phyloP scores from a whole-genome alignment of 2,329 filamentous ascomycete genomes.

The Raffaelea arxii region DNA sequence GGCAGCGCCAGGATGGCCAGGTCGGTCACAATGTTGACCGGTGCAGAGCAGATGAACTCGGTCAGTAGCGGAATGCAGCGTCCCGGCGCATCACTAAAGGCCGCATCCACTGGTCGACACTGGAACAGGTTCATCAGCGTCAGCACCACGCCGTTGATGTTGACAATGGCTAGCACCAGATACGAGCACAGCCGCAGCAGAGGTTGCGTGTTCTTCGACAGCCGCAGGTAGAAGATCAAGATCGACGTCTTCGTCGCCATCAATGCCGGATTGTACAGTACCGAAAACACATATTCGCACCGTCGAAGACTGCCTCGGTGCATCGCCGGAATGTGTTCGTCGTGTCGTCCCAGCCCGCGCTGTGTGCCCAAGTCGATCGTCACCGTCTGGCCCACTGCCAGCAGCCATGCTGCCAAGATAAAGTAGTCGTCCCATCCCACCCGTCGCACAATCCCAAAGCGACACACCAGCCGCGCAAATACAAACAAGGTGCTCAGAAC shows the following conservation, averaged over 20 bases:
- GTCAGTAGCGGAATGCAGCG: constrained; percentile 49
- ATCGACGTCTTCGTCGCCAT: constrained; percentile 94
- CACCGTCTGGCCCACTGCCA: constrained; percentile 59
- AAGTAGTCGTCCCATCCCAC: constrained; percentile 71
- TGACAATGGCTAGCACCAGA: constrained; percentile 66
- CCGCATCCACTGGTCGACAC: constrained; percentile 64
- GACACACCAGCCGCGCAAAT: constrained; percentile 60
- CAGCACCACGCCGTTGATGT: constrained; percentile 65
- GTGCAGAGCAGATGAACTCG: constrained; percentile 65
- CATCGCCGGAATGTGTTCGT: constrained; percentile 44
- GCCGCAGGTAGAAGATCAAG: constrained; percentile 76
- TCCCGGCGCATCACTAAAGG: constrained; percentile 40
- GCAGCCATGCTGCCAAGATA: constrained; percentile 68
- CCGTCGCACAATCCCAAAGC: constrained; percentile 61
- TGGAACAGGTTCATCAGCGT: constrained; percentile 85
- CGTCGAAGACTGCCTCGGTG: constrained; percentile 43
- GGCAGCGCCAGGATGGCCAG: constrained; percentile 79
- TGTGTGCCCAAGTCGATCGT: constrained; percentile 54
- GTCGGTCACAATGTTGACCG: constrained; percentile 87
- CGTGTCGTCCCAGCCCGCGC: constrained; percentile 59
- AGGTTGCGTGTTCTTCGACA: constrained; percentile 68
- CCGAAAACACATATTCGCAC: constrained; percentile 54
- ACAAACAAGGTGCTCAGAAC: constrained; percentile 67
- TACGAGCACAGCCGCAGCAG: constrained; percentile 78
- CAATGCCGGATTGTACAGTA: constrained; percentile 70